Conservation (phyloP, 225 moss, liverwort and hornwort species). For the Pleurozium schreberi region DNA sequence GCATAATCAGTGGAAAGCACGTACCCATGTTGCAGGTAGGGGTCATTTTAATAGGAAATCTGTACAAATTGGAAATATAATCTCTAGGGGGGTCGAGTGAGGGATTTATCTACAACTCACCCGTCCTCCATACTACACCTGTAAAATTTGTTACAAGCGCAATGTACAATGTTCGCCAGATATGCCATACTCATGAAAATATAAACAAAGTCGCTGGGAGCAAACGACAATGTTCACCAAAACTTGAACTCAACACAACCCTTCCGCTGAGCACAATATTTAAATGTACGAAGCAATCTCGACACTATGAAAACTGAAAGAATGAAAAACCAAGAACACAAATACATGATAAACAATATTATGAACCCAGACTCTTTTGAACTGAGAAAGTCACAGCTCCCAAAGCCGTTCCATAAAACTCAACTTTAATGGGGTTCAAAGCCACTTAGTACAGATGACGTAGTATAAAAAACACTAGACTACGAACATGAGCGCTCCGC, state of each 20-base stretch:
- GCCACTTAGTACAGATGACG: neutral
- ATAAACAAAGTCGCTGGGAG: constrained; percentile 23
- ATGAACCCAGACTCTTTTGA: neutral
- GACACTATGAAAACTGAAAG: neutral
- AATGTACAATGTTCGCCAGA: constrained; percentile 27
- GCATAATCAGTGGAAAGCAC: neutral
- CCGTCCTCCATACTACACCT: constrained; percentile 10
- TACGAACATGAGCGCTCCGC: neutral
- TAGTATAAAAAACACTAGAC: neutral
- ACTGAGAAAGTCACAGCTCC: neutral
- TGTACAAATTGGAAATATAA: neutral
- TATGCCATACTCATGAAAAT: constrained; percentile 22
- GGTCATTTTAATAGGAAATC: neutral
- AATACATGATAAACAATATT: neutral
- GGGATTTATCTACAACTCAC: constrained; percentile 30
- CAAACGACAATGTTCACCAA: constrained; percentile 13
- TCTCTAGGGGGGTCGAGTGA: neutral
- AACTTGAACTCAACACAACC: neutral
- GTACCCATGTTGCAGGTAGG: neutral
- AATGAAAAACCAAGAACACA: neutral
- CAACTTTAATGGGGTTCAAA: neutral
- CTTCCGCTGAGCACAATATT: neutral
- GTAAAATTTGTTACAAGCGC: constrained; percentile 13
- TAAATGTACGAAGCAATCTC: neutral
- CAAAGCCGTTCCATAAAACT: neutral